phyloP scores from a whole-genome alignment of 208 protist species.

The Crithidia mellificae region DNA sequence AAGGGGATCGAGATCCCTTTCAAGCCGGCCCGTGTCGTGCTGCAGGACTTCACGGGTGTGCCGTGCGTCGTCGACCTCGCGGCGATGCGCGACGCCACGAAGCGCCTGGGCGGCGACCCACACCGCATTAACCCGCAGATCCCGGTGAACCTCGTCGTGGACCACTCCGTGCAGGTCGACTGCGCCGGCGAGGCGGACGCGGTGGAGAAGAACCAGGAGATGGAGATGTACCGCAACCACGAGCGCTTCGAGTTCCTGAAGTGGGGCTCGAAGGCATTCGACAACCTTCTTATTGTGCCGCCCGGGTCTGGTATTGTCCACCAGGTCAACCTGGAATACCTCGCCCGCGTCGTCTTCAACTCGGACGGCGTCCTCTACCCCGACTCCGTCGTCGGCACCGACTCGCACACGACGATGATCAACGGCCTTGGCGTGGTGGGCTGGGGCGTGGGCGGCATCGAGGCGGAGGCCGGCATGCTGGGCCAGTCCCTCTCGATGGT shows the following conservation, averaged over 20 bases:
- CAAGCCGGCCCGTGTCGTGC: constrained; percentile 94
- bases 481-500: constrained; percentile 96
- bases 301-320: constrained; percentile 97
- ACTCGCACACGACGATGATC: constrained; percentile 97
- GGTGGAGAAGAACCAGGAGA: constrained; percentile 88
- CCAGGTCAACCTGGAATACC: constrained; percentile 98
- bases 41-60: constrained; percentile 96
- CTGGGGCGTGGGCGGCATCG: constrained; percentile 97
- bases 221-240: constrained; percentile 95
- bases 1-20: constrained; percentile 95
- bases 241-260: constrained; percentile 98
- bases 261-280: constrained; percentile 95
- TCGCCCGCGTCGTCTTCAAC: constrained; percentile 95
- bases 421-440: constrained; percentile 96
- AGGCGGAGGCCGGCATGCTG: constrained; percentile 96
- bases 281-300: constrained; percentile 95
- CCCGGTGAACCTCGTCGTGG: constrained; percentile 97
- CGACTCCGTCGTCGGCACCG: constrained; percentile 97
- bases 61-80: constrained; percentile 97
- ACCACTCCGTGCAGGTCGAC: constrained; percentile 96
- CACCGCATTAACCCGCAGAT: constrained; percentile 94
- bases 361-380: constrained; percentile 93
- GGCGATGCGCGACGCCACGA: constrained; percentile 94
- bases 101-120: constrained; percentile 91
- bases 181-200: constrained; percentile 71